Base-by-base conservation (phyloP, 179 eudicot species). In the Beta macrorhiza region DNA sequence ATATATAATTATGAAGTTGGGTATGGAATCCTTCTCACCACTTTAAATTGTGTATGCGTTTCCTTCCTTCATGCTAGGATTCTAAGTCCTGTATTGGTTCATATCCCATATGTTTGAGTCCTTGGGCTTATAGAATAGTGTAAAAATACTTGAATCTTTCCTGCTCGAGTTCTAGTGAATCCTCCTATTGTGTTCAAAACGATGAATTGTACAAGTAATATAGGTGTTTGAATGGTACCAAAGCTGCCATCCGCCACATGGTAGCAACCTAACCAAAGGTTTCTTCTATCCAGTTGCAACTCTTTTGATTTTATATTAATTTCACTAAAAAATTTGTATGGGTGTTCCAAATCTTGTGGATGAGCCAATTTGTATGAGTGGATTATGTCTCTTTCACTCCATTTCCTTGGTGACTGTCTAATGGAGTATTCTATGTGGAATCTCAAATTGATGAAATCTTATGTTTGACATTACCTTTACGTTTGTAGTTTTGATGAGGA, bases 401-500 rank as follows among this genome's bases (percentile, higher is more conserved):
- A 63, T 64, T 49, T 44, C 42, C 3, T 52, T 25, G 44, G 32
- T 15, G 63, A 53, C 13, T 9, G 20, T 37, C 17, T 63, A 8
- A 20, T 52, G 63, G 20, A 49, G n/a, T 73, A 37, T 61, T 22
- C 19, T 55, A 19, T 7, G 3, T 15, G 14, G 10, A n/a, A 29
- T 55, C 11, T 47, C n/a, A 25, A 32, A 29, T 9, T 10, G 37
- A 2, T 65, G 7, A 49, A 78, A 1, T n/a, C 6, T 47, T 45
- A 32, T 42, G 16, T 49, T 68, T 79, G 57, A 74, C 52, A 49
- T 68, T 63, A 1, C 53, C 20, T 78, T n/a, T 70, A 14, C 42
- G 22, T 74, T n/a, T 81, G 85, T 78, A 95, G 99, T 85, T 96
- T 93, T 77, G 91, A 93, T 77, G 96, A 93, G 80, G 97, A 93